A percentile compares a stretch with the other conserved stretches of the same genome.
Conservation (phyloP, 2,329 filamentous ascomycete species). For the Graphilbum ipis-grandicollis region DNA sequence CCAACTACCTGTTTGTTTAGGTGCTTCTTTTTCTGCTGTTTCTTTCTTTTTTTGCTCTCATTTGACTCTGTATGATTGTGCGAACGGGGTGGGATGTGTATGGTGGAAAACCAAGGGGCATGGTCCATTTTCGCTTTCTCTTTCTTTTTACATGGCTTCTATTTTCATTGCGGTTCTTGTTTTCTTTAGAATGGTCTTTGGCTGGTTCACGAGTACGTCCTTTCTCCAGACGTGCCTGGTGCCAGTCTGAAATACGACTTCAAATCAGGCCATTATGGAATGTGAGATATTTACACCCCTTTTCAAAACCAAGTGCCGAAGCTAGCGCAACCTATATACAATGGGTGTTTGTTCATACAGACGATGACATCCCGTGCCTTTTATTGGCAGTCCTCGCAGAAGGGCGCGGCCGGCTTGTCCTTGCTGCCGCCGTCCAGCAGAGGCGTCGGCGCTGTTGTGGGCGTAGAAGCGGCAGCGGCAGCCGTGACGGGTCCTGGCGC, state of each 20-base stretch:
- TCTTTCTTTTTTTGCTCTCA: neutral
- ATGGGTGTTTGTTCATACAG: too few species aligned
- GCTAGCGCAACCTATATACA: too few species aligned
- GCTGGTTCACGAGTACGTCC: neutral
- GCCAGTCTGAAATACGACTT: neutral
- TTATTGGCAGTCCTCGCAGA: slow-evolving; percentile 20
- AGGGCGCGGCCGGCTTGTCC: slow-evolving; percentile 3
- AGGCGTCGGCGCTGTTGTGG: slow-evolving; percentile 14
- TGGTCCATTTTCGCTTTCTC: too few species aligned
- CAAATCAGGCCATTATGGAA: neutral
- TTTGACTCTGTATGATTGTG: slow-evolving; percentile 1
- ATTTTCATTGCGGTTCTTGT: neutral
- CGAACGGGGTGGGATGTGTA: neutral
- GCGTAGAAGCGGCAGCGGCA: neutral
- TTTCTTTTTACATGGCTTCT: neutral
- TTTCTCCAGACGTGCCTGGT: neutral
- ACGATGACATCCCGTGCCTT: too few species aligned
- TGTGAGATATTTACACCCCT: neutral
- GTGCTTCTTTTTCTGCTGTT: slow-evolving; percentile 1
- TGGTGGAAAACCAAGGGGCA: neutral
- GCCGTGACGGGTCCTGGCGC: neutral
- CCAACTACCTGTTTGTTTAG: neutral
- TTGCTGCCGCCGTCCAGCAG: slow-evolving; percentile 11
- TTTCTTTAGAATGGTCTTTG: slow-evolving; percentile 5
- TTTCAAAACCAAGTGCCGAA: too few species aligned